Percentiles rank a stretch among this genome's conserved stretches.
Conservation (phyloP, 192 early-diverging fungal genomes). For the Phlyctochytrium planicorne region DNA sequence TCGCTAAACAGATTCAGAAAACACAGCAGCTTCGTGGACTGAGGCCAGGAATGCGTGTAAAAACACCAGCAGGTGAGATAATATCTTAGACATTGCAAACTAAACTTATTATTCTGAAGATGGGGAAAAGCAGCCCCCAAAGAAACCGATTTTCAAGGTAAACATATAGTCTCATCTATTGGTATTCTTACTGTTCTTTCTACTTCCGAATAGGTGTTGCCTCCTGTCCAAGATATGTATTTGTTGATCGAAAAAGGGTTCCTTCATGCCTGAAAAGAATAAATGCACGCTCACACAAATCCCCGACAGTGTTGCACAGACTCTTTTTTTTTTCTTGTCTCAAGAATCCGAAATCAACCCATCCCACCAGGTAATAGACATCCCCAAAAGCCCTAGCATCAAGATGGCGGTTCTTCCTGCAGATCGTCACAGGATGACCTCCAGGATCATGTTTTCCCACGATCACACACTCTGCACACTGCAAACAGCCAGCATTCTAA, state of each 20-base stretch:
- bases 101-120: neutral
- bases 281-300: too few species aligned
- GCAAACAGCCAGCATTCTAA: too few species aligned
- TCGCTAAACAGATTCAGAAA: slow-evolving; percentile 6
- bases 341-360: too few species aligned
- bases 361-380: too few species aligned
- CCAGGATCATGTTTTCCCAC: too few species aligned
- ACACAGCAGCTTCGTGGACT: slow-evolving; percentile 1
- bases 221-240: slow-evolving; percentile 34
- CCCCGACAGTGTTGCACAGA: too few species aligned
- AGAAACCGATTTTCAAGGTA: slow-evolving; percentile 49
- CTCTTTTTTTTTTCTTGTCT: too few species aligned
- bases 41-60: neutral
- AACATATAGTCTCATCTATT: slow-evolving; percentile 4
- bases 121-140: slow-evolving; percentile 28
- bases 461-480: too few species aligned
- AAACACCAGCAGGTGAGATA: neutral
- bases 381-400: too few species aligned
- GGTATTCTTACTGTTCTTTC: neutral
- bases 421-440: too few species aligned
- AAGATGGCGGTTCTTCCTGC: too few species aligned
- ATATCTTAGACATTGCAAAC: neutral
- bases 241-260: slow-evolving; percentile 49
- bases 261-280: too few species aligned
- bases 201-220: slow-evolving; percentile 35